These are phyloP conservation scores for Diaporthe citrichinensis DNA, from an alignment of 2,329 filamentous ascomycete species.

Conservation along the genomic window DNA sequence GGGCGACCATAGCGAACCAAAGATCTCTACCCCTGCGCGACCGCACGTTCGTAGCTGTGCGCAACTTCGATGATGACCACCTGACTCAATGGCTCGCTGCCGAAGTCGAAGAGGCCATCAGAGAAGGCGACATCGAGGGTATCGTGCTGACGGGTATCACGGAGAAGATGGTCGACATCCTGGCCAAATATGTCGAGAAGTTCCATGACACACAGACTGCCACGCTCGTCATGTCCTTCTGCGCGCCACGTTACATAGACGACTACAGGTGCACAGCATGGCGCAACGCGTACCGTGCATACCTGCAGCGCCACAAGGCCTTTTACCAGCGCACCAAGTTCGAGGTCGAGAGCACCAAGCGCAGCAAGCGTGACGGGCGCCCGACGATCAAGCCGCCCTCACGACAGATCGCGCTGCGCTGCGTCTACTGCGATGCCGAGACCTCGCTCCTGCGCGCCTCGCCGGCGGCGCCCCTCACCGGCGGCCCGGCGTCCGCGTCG, in stretches of 20 bases:
- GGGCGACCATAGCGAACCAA: constrained; percentile 81
- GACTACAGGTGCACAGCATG: constrained; percentile 82
- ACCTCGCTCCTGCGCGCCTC: constrained; percentile 52
- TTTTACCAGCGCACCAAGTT: constrained; percentile 84
- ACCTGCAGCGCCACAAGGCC: constrained; percentile 79
- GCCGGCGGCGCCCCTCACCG: constrained; percentile 30
- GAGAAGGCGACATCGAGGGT: constrained; percentile 80
- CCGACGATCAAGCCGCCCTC: constrained; percentile 76
- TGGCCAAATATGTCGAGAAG: constrained; percentile 81
- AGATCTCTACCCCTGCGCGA: constrained; percentile 81
- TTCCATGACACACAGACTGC: constrained; percentile 86
- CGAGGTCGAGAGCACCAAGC: constrained; percentile 81
- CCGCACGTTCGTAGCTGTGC: constrained; percentile 80
- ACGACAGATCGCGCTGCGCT: constrained; percentile 81
- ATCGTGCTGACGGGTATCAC: constrained; percentile 84
- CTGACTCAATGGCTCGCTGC: constrained; percentile 78
- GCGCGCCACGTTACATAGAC: constrained; percentile 81
- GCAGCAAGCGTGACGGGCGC: constrained; percentile 74
- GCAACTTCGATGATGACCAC: constrained; percentile 73
- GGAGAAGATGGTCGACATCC: constrained; percentile 79
- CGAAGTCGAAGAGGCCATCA: constrained; percentile 72
- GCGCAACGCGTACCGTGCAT: constrained; percentile 79
- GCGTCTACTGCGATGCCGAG: constrained; percentile 80
- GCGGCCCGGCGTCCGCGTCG: constrained; percentile 26
- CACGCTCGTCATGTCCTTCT: constrained; percentile 80